Evolutionary conservation across 2,329 filamentous ascomycete species (phyloP), one percentile per base, ranked within the genome.

Genomic region (Diaporthe amygdali): DNA sequence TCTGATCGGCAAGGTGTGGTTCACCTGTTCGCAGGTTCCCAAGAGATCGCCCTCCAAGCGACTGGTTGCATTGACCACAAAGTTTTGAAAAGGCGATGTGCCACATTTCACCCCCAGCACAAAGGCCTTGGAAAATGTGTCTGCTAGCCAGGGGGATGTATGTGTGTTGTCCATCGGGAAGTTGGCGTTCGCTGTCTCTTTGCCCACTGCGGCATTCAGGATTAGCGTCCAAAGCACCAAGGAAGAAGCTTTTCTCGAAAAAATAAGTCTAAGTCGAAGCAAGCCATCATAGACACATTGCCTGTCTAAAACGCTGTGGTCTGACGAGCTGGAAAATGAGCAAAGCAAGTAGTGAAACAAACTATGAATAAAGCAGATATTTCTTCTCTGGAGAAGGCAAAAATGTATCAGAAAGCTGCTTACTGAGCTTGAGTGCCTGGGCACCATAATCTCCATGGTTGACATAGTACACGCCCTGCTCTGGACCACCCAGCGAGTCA

Each of bases 121-220:
- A n/a, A 71, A 74, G 5, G 71, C 52, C 51, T 61, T 55, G 17
- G 73, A 70, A 20, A 73, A 68, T 5, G 71, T 59, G 37, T 74
- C 73, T 25, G 73, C 73, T 25, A 74, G 47, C 41, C 41, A 74
- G 22, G 73, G 73, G 9, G 69, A 59, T 9, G 69, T 73, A 20
- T 74, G 73, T 12, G 71, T 74, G 59, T 74, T 61, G 49, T 74
- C 73, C 66, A 71, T 74, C 5, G 73, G 73, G 34, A 44, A 74
- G n/a, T 66, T 69, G 4, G 69, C 44, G 41, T 74, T 34, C 20
- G 69, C 69, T 6, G 68, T 51, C 15, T 67, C 54, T 17, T 61
- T 41, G 6, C 73, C 73, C 30, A 74, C n/a, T n/a, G n/a, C n/a
- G n/a, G n/a, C n/a, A n/a, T n/a, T n/a, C n/a, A n/a, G n/a, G n/a